Evolutionary conservation across 768 basidiomycete species (phyloP), one percentile per base, ranked within the genome.

Genomic region (Leccinellum luteum): DNA sequence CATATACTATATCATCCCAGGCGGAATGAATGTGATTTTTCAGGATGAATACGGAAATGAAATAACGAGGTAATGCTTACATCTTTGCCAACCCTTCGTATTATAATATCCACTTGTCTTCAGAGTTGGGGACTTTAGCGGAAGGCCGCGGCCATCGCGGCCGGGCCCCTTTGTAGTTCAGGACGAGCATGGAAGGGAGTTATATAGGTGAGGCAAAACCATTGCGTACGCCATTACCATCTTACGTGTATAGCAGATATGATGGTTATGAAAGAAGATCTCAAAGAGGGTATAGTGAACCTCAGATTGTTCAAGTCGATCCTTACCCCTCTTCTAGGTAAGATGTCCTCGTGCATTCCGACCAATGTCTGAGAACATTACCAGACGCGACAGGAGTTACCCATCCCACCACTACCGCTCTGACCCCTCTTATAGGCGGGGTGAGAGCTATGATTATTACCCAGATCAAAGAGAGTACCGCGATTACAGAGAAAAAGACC

Each of bases 1-100:
- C 69, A 62, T 76, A 74, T 77, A 76, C 66, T 89, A 89, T 61
- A 81, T 89, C 61, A 79, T 89, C 50, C 87, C 88, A 35, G 78
- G 77, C 17, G 87, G 85, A 21, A 74, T 83, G 58, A 80, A 84
- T 57, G 83, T 89, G 6, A 79, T 89, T 48, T 88, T 90, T 63
- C 79, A 85, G 67, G 87, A 89, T 63, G 81, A 83, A 61, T 70
- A 77, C 19, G 87, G 87, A 21, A 80, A 82, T 54, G 85, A 85
- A 63, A 82, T 87, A 25, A 80, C 81, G 3, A 81, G 86, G 86
- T 84, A 71, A 54, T 65, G 38, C 47, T 34, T 48, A 31, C 47
- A 31, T 47, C 41, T 54, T 15, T 19, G 3, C 9, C 1, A 13
- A 32, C 4, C n/a, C 14, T 6, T 2, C 3, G 23, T 34, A 17